Percentiles rank a stretch among this genome's conserved stretches.
phyloP scores from a whole-genome alignment of 2,329 filamentous ascomycete genomes.

The Beauveria brongniartii region DNA sequence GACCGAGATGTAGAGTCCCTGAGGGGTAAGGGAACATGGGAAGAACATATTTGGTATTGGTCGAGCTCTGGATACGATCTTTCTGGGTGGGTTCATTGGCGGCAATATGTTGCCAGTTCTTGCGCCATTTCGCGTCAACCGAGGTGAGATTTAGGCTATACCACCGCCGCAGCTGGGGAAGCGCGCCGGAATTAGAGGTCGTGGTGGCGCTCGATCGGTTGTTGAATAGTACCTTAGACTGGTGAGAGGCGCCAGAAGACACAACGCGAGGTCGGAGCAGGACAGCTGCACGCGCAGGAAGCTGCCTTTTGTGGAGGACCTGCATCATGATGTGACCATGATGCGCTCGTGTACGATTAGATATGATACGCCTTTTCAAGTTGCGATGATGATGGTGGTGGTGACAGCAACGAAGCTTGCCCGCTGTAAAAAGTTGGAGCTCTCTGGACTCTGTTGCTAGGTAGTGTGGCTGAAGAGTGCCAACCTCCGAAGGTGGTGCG shows the following conservation, averaged over 20 bases:
- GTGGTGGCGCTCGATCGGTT: neutral
- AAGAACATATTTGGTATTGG: constrained; percentile 57
- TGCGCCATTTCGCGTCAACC: constrained; percentile 23
- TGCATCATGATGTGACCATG: constrained; percentile 2
- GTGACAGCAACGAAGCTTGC: neutral
- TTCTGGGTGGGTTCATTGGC: constrained; percentile 14
- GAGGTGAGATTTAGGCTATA: constrained; percentile 40
- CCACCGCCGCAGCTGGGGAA: constrained; percentile 17
- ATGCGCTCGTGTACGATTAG: neutral
- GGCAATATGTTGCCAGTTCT: constrained; percentile 14
- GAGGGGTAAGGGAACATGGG: constrained; percentile 95
- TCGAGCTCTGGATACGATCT: constrained; percentile 9
- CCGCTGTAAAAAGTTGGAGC: neutral
- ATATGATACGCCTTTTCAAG: neutral
- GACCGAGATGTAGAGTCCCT: constrained; percentile 76
- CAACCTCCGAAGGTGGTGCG: no score
- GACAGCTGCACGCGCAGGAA: neutral
- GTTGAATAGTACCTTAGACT: neutral
- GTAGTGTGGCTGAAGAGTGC: neutral
- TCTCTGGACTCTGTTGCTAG: neutral
- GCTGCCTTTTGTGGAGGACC: neutral
- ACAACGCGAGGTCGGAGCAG: neutral
- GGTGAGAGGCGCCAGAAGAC: neutral
- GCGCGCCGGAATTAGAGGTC: neutral
- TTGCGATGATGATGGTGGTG: neutral